These are phyloP conservation scores for Neofusicoccum kwambonambiense DNA, from an alignment of 2,329 filamentous ascomycete genomes.

Conservation along the genomic window DNA sequence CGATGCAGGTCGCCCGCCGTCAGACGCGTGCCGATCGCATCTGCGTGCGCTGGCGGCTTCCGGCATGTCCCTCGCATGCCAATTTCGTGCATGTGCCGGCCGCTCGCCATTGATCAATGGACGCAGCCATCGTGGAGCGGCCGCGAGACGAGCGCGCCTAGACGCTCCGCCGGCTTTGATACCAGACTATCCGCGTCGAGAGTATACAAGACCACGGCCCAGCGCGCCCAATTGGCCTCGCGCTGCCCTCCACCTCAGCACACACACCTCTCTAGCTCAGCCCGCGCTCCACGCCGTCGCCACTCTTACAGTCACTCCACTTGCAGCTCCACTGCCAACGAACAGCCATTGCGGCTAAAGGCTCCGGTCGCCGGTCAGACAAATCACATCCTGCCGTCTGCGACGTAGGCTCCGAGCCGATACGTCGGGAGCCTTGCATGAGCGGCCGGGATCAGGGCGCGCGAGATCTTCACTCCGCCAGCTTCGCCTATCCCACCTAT, in stretches of 20 bases:
- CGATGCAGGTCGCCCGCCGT: neutral
- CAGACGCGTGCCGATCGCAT: neutral
- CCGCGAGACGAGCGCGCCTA: neutral
- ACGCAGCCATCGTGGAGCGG: neutral
- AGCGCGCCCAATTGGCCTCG: neutral
- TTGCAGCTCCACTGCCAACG: neutral
- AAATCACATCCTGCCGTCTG: neutral
- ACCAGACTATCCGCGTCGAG: neutral
- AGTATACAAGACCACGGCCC: neutral
- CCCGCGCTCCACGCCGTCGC: neutral
- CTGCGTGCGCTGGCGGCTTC: neutral
- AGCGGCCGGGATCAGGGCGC: neutral
- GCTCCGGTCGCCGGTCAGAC: neutral
- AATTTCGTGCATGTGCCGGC: no score
- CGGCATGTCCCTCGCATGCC: slow-evolving; percentile 11
- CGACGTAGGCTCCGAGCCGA: neutral
- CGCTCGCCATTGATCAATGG: neutral
- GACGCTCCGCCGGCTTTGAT: neutral
- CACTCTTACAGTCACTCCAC: neutral
- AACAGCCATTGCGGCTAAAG: neutral
- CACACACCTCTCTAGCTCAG: neutral
- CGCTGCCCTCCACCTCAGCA: neutral
- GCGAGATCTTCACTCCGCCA: neutral
- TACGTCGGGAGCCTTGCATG: neutral
- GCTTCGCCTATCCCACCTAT: neutral